Evolutionary conservation across 495 filamentous ascomycete species (phyloP).

Genomic region (Hypoxylon lienhwacheense): DNA sequence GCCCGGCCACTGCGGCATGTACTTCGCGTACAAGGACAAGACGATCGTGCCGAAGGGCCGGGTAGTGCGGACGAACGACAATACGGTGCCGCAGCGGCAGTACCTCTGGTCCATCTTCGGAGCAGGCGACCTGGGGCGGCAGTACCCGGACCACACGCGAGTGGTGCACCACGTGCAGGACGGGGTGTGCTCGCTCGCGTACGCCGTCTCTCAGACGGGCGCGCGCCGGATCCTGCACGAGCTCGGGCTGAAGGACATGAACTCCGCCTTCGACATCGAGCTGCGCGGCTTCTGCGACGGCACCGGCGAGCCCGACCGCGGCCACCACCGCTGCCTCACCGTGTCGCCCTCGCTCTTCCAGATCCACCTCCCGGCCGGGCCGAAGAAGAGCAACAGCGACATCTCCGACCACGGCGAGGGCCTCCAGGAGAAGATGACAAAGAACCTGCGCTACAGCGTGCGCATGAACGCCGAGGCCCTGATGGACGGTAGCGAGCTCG

Average conservation of each 20-base stretch:
- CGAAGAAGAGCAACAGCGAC: conserved; percentile 34
- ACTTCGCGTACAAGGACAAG: conserved; percentile 32
- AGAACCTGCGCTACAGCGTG: conserved; percentile 39
- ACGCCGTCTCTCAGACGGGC: conserved; percentile 36
- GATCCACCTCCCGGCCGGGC: conserved; percentile 36
- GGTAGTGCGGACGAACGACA: conserved; percentile 30
- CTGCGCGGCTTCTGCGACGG: conserved; percentile 40
- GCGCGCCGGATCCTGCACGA: conserved; percentile 38
- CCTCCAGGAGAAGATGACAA: conserved; percentile 24
- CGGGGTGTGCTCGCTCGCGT: conserved; percentile 40
- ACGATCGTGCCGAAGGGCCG: conserved; percentile 30
- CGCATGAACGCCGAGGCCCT: conserved; percentile 38
- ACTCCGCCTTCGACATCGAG: conserved; percentile 34
- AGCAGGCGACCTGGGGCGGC: conserved; percentile 26
- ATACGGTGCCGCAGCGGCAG: conserved; percentile 35
- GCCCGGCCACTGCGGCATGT: conserved; percentile 55
- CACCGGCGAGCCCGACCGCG: conserved; percentile 18
- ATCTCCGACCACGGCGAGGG: conserved; percentile 38
- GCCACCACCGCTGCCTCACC: conserved; percentile 37
- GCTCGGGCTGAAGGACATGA: conserved; percentile 34
- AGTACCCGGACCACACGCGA: conserved; percentile 41
- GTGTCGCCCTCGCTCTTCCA: conserved; percentile 38
- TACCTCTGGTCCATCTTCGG: conserved; percentile 38
- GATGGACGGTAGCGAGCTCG: conserved; percentile 30
- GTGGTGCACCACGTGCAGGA: conserved; percentile 42